These are phyloP conservation scores for Iris pallida DNA, from an alignment of 116 monocot genomes.

Conservation along the genomic window DNA sequence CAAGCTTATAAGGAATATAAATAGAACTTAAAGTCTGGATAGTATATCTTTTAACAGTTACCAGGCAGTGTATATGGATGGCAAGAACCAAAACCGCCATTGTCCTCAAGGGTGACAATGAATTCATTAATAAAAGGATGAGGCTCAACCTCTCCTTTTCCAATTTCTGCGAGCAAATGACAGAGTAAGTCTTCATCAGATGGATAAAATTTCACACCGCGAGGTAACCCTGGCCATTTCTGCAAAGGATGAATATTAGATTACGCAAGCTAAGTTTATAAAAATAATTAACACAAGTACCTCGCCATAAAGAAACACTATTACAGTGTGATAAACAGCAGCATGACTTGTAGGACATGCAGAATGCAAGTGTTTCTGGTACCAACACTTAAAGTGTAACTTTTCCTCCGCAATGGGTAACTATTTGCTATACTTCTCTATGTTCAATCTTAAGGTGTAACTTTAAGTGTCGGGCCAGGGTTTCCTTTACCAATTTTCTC, in stretches of 20 bases:
- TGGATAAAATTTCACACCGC: constrained; percentile 27
- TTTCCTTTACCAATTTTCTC: too few relatives aligned
- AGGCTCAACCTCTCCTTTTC: constrained; percentile 17
- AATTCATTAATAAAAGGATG: constrained; percentile 26
- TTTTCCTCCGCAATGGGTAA: too few relatives aligned
- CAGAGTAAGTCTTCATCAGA: constrained; percentile 23
- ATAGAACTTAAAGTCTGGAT: not conserved
- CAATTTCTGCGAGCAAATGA: constrained; percentile 24
- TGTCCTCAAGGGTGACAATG: constrained; percentile 24
- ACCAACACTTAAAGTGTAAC: too few relatives aligned
- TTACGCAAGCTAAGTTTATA: not conserved
- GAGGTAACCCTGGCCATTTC: constrained; percentile 24
- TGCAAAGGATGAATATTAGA: not conserved
- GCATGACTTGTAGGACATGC: too few relatives aligned
- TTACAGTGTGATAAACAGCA: too few relatives aligned
- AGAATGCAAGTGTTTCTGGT: too few relatives aligned
- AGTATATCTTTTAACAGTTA: constrained; percentile 6
- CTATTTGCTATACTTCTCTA: too few relatives aligned
- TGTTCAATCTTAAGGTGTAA: too few relatives aligned
- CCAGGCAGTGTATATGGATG: constrained; percentile 40
- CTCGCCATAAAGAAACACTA: too few relatives aligned
- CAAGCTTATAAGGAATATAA: not conserved
- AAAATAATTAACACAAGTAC: not conserved
- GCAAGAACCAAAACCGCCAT: constrained; percentile 7
- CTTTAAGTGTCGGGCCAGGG: too few relatives aligned